Conservation (phyloP, 2,329 filamentous ascomycete genomes). For the Talaromyces sp. region DNA sequence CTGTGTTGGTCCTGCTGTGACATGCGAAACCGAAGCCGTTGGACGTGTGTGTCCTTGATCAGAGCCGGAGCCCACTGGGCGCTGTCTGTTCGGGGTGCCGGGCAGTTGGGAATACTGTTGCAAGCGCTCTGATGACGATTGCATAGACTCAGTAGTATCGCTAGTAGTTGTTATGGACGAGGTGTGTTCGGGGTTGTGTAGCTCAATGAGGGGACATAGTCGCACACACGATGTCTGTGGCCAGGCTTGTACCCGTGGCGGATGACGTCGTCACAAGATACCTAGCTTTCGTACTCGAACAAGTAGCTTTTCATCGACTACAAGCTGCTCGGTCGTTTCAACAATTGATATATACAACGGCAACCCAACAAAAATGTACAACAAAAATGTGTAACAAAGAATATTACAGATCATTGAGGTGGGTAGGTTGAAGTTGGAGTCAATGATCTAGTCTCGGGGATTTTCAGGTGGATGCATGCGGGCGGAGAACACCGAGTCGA, state of each 20-base stretch:
- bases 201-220: neutral
- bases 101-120: neutral
- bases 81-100: neutral
- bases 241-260: constrained; percentile 10
- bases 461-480: constrained; percentile 1
- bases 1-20: neutral
- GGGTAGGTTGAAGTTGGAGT: neutral
- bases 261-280: constrained; percentile 17
- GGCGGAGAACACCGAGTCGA: neutral
- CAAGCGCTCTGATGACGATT: neutral
- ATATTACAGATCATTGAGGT: neutral
- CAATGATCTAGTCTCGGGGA: neutral
- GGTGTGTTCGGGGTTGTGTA: neutral
- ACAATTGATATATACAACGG: neutral
- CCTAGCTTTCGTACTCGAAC: neutral
- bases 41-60: constrained; percentile 9
- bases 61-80: neutral
- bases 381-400: neutral
- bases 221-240: neutral
- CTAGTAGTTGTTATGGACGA: neutral
- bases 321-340: neutral
- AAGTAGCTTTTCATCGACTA: neutral
- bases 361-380: too few relatives aligned
- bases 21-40: constrained; percentile 6
- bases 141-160: neutral